Base-by-base conservation (phyloP, 176 grass and related monocot species). In the Bromus sterilis region DNA sequence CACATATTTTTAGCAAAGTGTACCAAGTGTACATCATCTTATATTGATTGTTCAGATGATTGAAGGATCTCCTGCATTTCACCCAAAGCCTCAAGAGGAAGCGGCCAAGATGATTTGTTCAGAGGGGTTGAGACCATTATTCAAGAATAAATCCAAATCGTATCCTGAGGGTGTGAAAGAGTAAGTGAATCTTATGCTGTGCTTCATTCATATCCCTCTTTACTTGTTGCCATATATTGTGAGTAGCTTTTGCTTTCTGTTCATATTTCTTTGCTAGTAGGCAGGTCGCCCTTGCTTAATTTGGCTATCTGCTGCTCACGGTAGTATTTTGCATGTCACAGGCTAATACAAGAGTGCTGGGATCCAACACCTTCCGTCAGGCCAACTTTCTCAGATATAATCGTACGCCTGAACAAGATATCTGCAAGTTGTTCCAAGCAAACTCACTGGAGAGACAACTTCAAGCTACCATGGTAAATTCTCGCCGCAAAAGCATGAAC, bases 311-410 rank as follows among this genome's bases (percentile, higher is more conserved):
- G 4, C 16, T 62, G 9, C 74, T 78, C 58, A 80, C 21, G 9
- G 23, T 82, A 13, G 11, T 78, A 82, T 32, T 58, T 58, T 83
- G 37, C 58, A 57, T 57, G 21, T 20, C 80, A 49, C 79, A 97
- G 94, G 83, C 76, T 97, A 67, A 97, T 94, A 70, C 76, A 94
- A 65, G 90, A 91, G 66, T 97, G 94, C 78, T 94, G 94, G 94
- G 72, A 94, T 90, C 83, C 87, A 23, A 80, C 42, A n/a, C 92
- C 89, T 75, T 61, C 71, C 1, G 64, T 59, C 18, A 90, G 94
- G 76, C 90, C 94, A 61, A 85, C 86, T 25, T 97, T 94, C 55
- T 71, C 88, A 12, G 94, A 94, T 77, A 97, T 94, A 90, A 92
- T 97, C 76, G 61, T 74, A 35, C 87, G 92, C 14, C 81, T 97